Evolutionary conservation across 768 basidiomycete genomes (phyloP), one percentile per base, ranked within the genome.

Genomic region (Pisolithus sp.): DNA sequence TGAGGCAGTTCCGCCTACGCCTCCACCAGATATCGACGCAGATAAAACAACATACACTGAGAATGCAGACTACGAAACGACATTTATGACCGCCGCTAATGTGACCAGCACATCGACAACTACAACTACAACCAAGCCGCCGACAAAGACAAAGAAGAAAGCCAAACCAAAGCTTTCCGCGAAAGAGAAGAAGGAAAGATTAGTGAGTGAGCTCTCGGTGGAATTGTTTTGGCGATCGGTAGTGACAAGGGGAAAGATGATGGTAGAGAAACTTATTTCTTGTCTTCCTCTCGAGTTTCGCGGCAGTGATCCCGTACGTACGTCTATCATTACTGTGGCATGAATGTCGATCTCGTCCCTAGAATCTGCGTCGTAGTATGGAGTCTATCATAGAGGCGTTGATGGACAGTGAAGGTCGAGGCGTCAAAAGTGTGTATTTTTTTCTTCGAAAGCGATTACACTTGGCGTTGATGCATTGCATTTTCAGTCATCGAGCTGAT

Each of bases 201-300:
- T 77, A 62, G 89, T 89, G 51, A 56, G 80, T 59, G 7, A 44
- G 44, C 41, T 31, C 3, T 21, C 12, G 7, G 21, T 15, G 9
- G 6, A 2, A 12, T 12, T 7, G 2, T 36, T 31, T 31, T 23
- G 46, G 24, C 2, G n/a, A 13, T 24, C 28, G 28, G 37, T 1
- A 21, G 3, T 31, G 24, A 44, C 21, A 10, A 40, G 30, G 49
- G 23, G 21, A 3, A 47, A 84, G 79, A 63, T 84, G 54, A 77
- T 77, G 47, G 71, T 86, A 30, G 90, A 93, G 55, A 81, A 79
- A 52, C 77, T 89, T 15, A 76, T 94, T 15, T 77, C 83, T 23
- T 81, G 78, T 49, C 73, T 95, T 36, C 93, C 93, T 0, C 75
- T 97, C 12, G 93, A 95, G 67, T 97, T 93, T 64, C 79, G 93